phyloP scores from a whole-genome alignment of 208 protist species.

The Wallacemonas sp. region DNA sequence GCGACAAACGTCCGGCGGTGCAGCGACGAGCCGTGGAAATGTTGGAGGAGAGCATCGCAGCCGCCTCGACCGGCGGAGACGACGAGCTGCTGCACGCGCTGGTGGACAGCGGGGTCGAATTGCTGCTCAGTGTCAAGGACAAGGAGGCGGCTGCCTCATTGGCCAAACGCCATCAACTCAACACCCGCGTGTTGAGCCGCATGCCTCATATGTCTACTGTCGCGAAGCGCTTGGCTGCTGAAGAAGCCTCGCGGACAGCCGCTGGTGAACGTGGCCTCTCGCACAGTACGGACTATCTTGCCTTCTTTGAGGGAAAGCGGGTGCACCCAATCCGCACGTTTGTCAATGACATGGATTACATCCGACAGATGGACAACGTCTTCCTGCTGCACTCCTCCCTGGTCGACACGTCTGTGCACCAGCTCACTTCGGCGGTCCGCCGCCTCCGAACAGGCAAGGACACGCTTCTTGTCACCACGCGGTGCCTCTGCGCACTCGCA shows the following conservation, averaged over 20 bases:
- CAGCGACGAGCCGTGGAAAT: slow-evolving; percentile 33
- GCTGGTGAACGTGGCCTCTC: slow-evolving; percentile 10
- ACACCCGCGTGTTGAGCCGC: slow-evolving; percentile 29
- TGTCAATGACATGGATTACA: slow-evolving; percentile 35
- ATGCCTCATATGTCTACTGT: slow-evolving; percentile 35
- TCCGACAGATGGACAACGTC: slow-evolving; percentile 66
- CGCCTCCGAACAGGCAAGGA: slow-evolving; percentile 78
- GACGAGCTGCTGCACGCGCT: slow-evolving; percentile 36
- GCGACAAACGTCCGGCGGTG: slow-evolving; percentile 29
- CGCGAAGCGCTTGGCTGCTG: slow-evolving; percentile 31
- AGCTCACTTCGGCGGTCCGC: slow-evolving; percentile 49
- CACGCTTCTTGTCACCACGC: slow-evolving; percentile 58
- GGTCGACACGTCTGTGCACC: slow-evolving; percentile 34
- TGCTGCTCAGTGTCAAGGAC: slow-evolving; percentile 46
- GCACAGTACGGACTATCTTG: slow-evolving; percentile 13
- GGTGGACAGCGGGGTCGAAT: slow-evolving; percentile 62
- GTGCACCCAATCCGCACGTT: slow-evolving; percentile 70
- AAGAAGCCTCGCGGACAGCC: slow-evolving; percentile 15
- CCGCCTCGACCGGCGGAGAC: slow-evolving; percentile 15
- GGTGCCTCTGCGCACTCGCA: slow-evolving; percentile 55
- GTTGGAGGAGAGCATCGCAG: slow-evolving; percentile 34
- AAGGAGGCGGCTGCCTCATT: slow-evolving; percentile 41
- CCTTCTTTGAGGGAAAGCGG: slow-evolving; percentile 17
- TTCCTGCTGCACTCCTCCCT: slow-evolving; percentile 78
- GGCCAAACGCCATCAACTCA: slow-evolving; percentile 35